Percentiles rank a stretch among this genome's conserved stretches.
These are phyloP conservation scores for Fusarium sacchari DNA, from an alignment of 2,329 filamentous ascomycete genomes.

Conservation along the genomic window DNA sequence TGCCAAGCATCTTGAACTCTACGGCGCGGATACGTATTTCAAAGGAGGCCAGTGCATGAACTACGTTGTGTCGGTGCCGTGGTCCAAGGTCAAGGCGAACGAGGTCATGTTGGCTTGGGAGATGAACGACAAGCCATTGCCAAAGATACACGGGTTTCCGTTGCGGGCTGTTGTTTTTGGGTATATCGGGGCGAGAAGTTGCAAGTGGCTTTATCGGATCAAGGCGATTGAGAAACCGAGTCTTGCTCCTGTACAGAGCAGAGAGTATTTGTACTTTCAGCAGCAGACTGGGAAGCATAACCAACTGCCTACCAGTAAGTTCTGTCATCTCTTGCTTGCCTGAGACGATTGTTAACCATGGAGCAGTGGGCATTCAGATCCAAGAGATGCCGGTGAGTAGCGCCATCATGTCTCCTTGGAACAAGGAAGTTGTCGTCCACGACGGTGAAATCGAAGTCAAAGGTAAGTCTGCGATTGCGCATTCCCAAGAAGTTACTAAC, in stretches of 20 bases:
- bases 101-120: constrained; percentile 76
- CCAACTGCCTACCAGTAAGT: constrained; percentile 59
- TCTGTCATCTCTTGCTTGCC: too few species aligned
- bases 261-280: constrained; percentile 75
- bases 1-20: constrained; percentile 73
- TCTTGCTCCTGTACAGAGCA: constrained; percentile 69
- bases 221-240: constrained; percentile 67
- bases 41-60: constrained; percentile 73
- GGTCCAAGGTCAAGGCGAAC: constrained; percentile 71
- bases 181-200: constrained; percentile 72
- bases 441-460: constrained; percentile 61
- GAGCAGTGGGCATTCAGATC: constrained; percentile 66
- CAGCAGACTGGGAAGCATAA: constrained; percentile 77
- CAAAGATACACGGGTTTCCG: constrained; percentile 73
- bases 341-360: too few species aligned
- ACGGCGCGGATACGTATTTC: constrained; percentile 78
- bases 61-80: constrained; percentile 75
- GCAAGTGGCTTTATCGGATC: constrained; percentile 71
- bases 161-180: constrained; percentile 70
- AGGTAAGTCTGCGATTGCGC: accelerated
- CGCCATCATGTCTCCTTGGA: constrained; percentile 72
- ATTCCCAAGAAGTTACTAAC: accelerated
- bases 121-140: constrained; percentile 74
- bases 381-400: constrained; percentile 77
- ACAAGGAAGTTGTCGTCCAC: constrained; percentile 69